Conservation (phyloP, 2,329 filamentous ascomycete genomes). For the Xylaria sp. region DNA sequence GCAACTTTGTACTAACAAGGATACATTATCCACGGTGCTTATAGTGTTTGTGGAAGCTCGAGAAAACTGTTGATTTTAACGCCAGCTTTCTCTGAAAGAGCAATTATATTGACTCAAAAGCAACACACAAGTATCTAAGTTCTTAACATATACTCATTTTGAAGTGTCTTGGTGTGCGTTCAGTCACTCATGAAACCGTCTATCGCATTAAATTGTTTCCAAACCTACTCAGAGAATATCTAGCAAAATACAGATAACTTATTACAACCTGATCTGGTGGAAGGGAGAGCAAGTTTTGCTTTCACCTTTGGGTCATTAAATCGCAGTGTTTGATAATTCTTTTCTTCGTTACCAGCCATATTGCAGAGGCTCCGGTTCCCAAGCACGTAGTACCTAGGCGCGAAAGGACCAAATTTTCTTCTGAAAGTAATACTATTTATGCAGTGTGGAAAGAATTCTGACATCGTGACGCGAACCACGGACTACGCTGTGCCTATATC, state of each 20-base stretch:
- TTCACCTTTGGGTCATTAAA: too few species aligned
- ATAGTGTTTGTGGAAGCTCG: too few species aligned
- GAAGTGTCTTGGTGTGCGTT: background rate
- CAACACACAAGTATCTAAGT: background rate
- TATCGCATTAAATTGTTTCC: background rate
- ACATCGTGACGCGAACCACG: background rate
- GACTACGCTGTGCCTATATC: background rate
- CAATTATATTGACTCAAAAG: background rate
- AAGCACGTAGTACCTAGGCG: background rate
- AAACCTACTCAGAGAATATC: background rate
- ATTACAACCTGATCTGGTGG: too few species aligned
- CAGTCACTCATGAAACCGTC: background rate
- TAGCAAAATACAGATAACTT: background rate
- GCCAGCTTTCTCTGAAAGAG: too few species aligned
- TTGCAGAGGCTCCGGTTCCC: background rate
- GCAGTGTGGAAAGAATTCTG: background rate
- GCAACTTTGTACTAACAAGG: too few species aligned
- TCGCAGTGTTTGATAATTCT: too few species aligned
- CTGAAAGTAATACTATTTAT: too few species aligned
- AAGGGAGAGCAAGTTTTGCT: background rate
- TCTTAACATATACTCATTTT: background rate
- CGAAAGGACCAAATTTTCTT: too few species aligned
- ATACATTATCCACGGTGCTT: too few species aligned
- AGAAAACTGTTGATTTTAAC: too few species aligned
- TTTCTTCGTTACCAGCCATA: background rate